Percentiles rank a stretch among this genome's conserved stretches.
Conservation (phyloP, 352 stramenopile genomes). For the Thraustochytrium sp. region DNA sequence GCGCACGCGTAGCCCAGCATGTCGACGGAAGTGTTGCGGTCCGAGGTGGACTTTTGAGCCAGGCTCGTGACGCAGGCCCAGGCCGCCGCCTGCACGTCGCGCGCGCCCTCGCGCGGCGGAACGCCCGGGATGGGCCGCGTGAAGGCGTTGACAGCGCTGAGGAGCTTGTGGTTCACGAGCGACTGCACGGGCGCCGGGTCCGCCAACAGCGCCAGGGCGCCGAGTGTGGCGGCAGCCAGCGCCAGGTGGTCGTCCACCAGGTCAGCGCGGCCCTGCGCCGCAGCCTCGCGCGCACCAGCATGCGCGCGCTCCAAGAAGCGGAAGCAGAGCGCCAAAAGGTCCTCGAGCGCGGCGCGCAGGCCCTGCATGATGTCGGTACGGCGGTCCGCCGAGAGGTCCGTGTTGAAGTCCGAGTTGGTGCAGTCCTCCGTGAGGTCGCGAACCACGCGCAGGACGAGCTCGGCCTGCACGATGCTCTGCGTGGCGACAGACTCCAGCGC, state of each 20-base stretch:
- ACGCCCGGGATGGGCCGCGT: not conserved
- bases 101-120: not conserved
- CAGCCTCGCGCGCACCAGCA: not conserved
- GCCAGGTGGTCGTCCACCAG: not conserved
- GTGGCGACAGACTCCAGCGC: not conserved
- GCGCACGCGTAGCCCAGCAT: not conserved
- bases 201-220: not conserved
- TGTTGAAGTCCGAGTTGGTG: conserved; percentile 36
- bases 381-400: not conserved
- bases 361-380: conserved; percentile 13
- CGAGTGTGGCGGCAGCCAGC: not conserved
- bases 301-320: not conserved
- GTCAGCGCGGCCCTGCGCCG: not conserved
- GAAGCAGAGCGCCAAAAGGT: not conserved
- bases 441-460: conserved; percentile 2
- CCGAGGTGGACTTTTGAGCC: not conserved
- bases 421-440: conserved; percentile 32
- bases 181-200: conserved; percentile 4
- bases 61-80: conserved; percentile 1
- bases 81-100: not conserved
- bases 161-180: conserved; percentile 2
- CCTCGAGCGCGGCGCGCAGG: not conserved
- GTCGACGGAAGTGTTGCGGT: not conserved
- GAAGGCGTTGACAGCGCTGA: not conserved
- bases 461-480: not conserved